These are phyloP conservation scores for Globisporangium apiculatum DNA, from an alignment of 352 stramenopile genomes.

Conservation along the genomic window DNA sequence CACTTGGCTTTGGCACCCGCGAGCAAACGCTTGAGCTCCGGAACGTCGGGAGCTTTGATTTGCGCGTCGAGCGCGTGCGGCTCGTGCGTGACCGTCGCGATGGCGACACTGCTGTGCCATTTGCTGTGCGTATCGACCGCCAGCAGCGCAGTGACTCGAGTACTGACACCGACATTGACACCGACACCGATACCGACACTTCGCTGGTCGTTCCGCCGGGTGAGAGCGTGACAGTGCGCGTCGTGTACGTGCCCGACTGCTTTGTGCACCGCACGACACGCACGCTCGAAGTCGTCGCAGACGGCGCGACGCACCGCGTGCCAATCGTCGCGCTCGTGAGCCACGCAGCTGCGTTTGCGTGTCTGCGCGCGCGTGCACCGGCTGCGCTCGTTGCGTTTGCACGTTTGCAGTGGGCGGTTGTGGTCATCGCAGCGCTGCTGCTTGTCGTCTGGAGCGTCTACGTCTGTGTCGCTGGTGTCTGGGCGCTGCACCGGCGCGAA, in stretches of 20 bases:
- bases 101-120: not conserved
- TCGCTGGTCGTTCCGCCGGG: not conserved
- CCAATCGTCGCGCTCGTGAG: constrained; percentile 10
- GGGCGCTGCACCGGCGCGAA: not conserved
- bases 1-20: not conserved
- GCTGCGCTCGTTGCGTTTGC: constrained; percentile 5
- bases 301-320: constrained; percentile 19
- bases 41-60: constrained; percentile 7
- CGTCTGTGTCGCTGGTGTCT: not conserved
- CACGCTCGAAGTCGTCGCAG: constrained; percentile 26
- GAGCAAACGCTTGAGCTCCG: constrained; percentile 2
- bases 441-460: constrained; percentile 1
- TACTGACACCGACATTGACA: not conserved
- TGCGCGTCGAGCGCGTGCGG: not conserved
- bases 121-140: constrained; percentile 1
- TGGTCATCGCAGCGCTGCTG: not conserved
- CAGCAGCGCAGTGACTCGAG: not conserved
- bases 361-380: constrained; percentile 18
- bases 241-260: constrained; percentile 22
- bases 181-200: not conserved
- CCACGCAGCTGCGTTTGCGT: constrained; percentile 20
- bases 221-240: not conserved
- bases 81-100: not conserved
- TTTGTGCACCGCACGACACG: constrained; percentile 11
- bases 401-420: constrained; percentile 13